These are phyloP conservation scores for Pseudogymnoascus sp. DNA, from an alignment of 2,329 filamentous ascomycete species.

Conservation along the genomic window DNA sequence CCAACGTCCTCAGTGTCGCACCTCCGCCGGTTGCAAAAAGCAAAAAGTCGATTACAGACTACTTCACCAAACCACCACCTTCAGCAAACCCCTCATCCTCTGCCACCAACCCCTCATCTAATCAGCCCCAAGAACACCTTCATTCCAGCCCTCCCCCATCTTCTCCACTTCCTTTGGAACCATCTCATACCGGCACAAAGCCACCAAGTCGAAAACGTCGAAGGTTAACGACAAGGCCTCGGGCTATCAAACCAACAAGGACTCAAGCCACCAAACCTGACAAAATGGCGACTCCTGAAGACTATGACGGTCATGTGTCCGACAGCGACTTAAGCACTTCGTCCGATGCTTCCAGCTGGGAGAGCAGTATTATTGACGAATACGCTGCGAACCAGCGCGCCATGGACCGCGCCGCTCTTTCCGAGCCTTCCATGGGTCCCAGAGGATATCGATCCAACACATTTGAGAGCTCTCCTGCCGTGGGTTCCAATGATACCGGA, in stretches of 20 bases:
- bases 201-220: background rate
- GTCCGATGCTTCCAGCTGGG: background rate
- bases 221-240: background rate
- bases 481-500: background rate
- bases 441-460: background rate
- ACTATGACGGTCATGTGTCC: background rate
- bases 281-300: background rate
- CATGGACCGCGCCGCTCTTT: background rate
- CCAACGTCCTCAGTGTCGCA: background rate
- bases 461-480: background rate
- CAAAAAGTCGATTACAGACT: background rate
- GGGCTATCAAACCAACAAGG: background rate
- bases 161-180: background rate
- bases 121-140: background rate
- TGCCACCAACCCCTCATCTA: background rate
- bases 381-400: background rate
- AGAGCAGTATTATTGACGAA: background rate
- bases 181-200: background rate
- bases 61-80: background rate
- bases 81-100: background rate
- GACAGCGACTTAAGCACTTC: background rate
- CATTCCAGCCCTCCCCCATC: background rate
- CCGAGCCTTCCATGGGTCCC: background rate
- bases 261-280: background rate
- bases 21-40: background rate